These are phyloP conservation scores for Mycena crocata DNA, from an alignment of 768 basidiomycete genomes.

Conservation along the genomic window DNA sequence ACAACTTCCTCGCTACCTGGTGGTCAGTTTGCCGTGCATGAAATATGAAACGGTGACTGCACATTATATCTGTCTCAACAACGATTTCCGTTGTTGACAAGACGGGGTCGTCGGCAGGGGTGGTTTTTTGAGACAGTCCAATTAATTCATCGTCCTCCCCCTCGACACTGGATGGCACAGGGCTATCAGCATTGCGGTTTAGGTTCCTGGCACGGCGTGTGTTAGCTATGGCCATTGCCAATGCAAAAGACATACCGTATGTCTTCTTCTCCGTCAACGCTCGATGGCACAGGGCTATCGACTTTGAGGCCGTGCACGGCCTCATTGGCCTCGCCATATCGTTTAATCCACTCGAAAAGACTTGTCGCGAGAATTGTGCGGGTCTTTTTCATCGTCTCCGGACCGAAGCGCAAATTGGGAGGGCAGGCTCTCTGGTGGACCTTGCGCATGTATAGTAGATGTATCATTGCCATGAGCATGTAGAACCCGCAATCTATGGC, in stretches of 20 bases:
- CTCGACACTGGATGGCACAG: not conserved
- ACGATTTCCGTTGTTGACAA: too few relatives aligned
- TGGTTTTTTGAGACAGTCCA: not conserved
- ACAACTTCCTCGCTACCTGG: too few relatives aligned
- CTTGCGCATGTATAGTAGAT: not conserved
- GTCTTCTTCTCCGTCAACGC: not conserved
- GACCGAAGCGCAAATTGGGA: not conserved
- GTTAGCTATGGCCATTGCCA: too few relatives aligned
- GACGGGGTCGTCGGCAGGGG: too few relatives aligned
- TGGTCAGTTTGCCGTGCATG: too few relatives aligned
- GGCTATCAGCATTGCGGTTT: too few relatives aligned
- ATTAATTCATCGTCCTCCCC: not conserved
- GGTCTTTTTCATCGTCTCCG: not conserved
- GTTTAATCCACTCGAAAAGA: not conserved
- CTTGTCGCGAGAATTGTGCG: not conserved
- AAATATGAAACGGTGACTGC: too few relatives aligned
- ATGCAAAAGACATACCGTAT: not conserved
- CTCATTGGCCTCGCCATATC: too few relatives aligned
- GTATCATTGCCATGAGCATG: not conserved
- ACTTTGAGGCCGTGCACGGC: too few relatives aligned
- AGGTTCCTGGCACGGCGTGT: too few relatives aligned
- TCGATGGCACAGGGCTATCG: not conserved
- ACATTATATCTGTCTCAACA: too few relatives aligned
- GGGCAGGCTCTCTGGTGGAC: not conserved
- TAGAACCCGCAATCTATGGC: constrained; percentile 8